Percentiles rank a stretch among this genome's conserved stretches.
Evolutionary conservation across 208 protist species (phyloP).

Genomic region (Leishmania arabica): DNA sequence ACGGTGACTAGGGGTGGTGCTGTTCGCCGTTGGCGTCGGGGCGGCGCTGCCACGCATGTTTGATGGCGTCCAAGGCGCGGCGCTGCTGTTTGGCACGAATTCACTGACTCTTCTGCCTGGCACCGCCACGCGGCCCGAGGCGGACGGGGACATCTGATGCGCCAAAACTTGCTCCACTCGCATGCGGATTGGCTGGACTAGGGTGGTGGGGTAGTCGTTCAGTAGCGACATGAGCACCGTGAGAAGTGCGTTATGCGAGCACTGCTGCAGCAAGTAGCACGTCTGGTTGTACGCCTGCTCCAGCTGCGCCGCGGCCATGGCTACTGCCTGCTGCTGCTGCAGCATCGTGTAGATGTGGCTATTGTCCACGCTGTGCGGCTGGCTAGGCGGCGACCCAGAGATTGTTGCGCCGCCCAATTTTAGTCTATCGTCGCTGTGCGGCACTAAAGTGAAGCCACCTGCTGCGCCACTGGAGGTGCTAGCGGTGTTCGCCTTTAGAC

Average conservation of each 20-base stretch:
- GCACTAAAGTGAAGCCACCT: constrained; percentile 30
- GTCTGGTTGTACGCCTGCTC: constrained; percentile 72
- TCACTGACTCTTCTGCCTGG: constrained; percentile 17
- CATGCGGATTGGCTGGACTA: constrained; percentile 49
- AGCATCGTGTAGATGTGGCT: constrained; percentile 36
- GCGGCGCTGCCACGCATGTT: constrained; percentile 21
- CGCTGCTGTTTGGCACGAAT: constrained; percentile 39
- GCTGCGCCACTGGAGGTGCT: neutral
- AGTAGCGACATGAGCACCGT: constrained; percentile 68
- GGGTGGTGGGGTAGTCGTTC: constrained; percentile 65
- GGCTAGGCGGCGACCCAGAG: neutral
- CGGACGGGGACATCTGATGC: constrained; percentile 33
- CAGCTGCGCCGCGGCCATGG: constrained; percentile 46
- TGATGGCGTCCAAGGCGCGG: constrained; percentile 46
- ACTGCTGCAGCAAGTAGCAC: constrained; percentile 59
- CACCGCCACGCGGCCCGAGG: constrained; percentile 12
- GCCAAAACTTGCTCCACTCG: constrained; percentile 62
- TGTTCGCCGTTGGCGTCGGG: constrained; percentile 31
- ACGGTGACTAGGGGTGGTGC: constrained; percentile 33
- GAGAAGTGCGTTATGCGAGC: constrained; percentile 55
- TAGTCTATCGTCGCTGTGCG: constrained; percentile 21
- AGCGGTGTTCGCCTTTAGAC: constrained; percentile 24
- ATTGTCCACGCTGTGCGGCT: constrained; percentile 38
- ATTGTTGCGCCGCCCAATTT: constrained; percentile 7
- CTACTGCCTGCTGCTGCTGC: constrained; percentile 54